Base-by-base conservation (phyloP, 371 early-diverging fungal species). In the Actinomucor elegans region DNA sequence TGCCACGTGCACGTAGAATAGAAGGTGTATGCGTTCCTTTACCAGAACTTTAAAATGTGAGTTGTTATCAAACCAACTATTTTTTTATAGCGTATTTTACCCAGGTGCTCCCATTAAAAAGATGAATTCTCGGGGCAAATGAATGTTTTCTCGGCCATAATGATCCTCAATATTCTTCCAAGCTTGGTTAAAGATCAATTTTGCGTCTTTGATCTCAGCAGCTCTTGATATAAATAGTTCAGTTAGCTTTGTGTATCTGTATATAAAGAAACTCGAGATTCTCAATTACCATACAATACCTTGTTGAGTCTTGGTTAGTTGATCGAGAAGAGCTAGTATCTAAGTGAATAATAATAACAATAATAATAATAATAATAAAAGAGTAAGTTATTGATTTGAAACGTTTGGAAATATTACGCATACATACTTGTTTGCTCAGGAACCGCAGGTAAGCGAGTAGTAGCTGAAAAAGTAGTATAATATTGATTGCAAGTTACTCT, bases 51-150 rank as follows among this genome's bases (percentile, higher is more conserved):
- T 75, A 37, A 44, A 28, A 44, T n/a, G n/a, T n/a, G n/a, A n/a
- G n/a, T n/a, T n/a, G n/a, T n/a, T n/a, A n/a, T n/a, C n/a, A n/a
- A n/a, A n/a, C n/a, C n/a, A n/a, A n/a, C n/a, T n/a, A 26, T 3
- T 26, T 26, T 33, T 45, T n/a, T n/a, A n/a, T n/a, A n/a, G n/a
- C 26, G 11, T 2, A 24, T 21, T 36, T 57, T 71, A 73, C 59
- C 82, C 86, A 21, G 86, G 86, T 12, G 85, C 84, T n/a, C 86
- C 86, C 86, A 86, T 86, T 31, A 86, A 61, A 63, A 83, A 86
- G 24, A 85, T 84, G 50, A 86, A 81, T 48, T 86, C 86, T 26
- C 80, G 73, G 28, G 86, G 86, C 20, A 86, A 65, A 41, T 74
- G 75, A 55, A 86, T 76, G 44, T 85, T 81, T 23, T 79, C 80